Percentiles rank a stretch among this genome's conserved stretches.
Conservation (phyloP, 2,329 filamentous ascomycete species). For the Cytospora chrysosperma region DNA sequence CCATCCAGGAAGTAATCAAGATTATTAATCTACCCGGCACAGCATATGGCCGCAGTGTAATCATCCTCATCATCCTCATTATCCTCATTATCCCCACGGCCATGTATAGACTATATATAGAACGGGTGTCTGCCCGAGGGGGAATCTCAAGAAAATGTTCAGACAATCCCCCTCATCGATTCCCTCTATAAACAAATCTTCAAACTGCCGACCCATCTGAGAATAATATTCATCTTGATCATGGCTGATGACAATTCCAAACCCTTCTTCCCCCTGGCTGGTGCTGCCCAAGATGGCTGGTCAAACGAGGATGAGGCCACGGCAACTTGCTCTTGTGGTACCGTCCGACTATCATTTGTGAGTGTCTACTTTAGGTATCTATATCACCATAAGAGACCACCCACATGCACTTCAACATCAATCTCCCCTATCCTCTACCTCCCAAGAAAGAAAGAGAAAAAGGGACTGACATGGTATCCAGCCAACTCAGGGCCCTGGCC, state of each 20-base stretch:
- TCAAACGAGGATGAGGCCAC: constrained; percentile 49
- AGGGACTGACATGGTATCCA: constrained; percentile 26
- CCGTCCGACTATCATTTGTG: constrained; percentile 54
- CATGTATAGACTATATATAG: background rate
- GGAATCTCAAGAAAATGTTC: too few species aligned
- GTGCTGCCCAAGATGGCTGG: constrained; percentile 42
- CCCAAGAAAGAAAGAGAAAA: too few species aligned
- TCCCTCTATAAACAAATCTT: background rate
- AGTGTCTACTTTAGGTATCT: constrained; percentile 31
- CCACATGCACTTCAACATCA: too few species aligned
- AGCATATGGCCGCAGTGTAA: background rate
- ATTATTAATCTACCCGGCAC: background rate
- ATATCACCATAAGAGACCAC: too few species aligned
- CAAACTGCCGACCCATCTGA: background rate
- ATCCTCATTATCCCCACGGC: too few species aligned
- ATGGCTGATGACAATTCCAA: constrained; percentile 31
- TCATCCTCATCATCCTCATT: background rate
- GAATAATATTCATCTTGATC: background rate
- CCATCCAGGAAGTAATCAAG: background rate
- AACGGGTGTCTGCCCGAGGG: too few species aligned
- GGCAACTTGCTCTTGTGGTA: constrained; percentile 58
- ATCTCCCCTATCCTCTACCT: too few species aligned
- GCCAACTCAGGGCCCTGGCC: constrained; percentile 45
- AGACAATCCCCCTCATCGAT: background rate
- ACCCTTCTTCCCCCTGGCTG: constrained; percentile 39